Evolutionary conservation across 108 stramenopile species (phyloP), one percentile per base, ranked within the genome.

Genomic region (Fragilaria radians): DNA sequence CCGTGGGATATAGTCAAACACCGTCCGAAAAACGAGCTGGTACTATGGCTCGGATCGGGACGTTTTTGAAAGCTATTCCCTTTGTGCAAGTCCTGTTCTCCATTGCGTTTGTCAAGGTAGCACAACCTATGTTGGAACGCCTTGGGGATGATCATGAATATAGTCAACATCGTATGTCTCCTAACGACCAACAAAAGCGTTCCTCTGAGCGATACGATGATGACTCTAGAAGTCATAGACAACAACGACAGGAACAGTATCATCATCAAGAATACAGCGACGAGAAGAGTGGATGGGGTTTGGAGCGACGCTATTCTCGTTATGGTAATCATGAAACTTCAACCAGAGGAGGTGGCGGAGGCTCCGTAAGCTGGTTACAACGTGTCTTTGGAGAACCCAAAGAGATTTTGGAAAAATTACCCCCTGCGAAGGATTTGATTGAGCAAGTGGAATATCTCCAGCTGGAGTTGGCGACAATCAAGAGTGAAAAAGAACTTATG

Each of bases 401-500:
- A 42, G 36, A 42, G 14, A 14, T 14, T 7, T 11, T 14, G 11
- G 36, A 42, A 14, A 42, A 42, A 42, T 42, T 42, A 14, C 36
- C 36, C 11, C 36, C 36, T 7, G 36, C 36, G 14, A 42, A 14
- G 14, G 36, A 42, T 11, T 42, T 36, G 22, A 5, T 50, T 4
- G 66, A 53, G 5, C 21, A 59, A 36, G 11, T 67, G 18, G 52
- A 59, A 7, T 25, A 59, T 4, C 32, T 59, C 27, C 17, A 60
- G 33, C 3, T 17, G 2, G 26, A n/a, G 5, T n/a, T 52, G 25
- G 36, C 56, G 23, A 32, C 25, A 14, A 46, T 48, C 9, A 56
- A 52, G 21, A 21, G 19, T 2, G 66, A 59, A 28, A 31, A 46
- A 21, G 25, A 36, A 3, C 28, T 9, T 23, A 34, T 54, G 51